A percentile compares a stretch with the other conserved stretches of the same genome.
Conservation (phyloP, 345 rosid species). For the Geranium brycei region DNA sequence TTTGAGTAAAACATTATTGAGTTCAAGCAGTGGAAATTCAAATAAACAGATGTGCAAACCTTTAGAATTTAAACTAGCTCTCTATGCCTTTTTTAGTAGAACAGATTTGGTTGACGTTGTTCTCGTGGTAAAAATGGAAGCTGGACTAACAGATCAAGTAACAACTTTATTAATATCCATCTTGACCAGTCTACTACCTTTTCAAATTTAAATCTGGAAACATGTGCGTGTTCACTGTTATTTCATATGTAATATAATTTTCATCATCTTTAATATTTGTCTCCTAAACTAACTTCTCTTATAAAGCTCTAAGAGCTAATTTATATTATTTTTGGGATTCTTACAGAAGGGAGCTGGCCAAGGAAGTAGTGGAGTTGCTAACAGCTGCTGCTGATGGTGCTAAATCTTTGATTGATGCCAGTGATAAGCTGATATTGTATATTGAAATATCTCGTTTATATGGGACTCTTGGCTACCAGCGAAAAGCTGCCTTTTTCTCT, state of each 20-base stretch:
- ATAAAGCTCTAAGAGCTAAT: background rate
- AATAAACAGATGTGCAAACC: background rate
- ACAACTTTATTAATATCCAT: background rate
- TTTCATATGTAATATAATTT: too few relatives aligned
- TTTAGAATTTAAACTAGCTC: too few relatives aligned
- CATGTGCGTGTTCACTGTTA: background rate
- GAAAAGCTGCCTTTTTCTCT: constrained; percentile 95
- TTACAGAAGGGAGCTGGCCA: constrained; percentile 69
- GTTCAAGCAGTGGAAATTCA: too few relatives aligned
- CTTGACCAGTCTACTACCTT: background rate
- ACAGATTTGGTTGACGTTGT: background rate
- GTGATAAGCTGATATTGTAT: constrained; percentile 74
- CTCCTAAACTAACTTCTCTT: background rate
- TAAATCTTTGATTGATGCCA: constrained; percentile 85
- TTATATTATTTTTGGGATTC: background rate
- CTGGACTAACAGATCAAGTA: background rate
- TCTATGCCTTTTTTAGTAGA: background rate
- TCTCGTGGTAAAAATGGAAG: background rate
- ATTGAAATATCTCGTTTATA: constrained; percentile 88
- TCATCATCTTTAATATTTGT: background rate
- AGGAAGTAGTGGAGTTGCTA: constrained; percentile 84
- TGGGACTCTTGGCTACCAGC: constrained; percentile 81
- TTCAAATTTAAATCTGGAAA: constrained; percentile 7
- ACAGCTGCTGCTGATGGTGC: constrained; percentile 96
- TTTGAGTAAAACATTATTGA: too few relatives aligned